Percentiles rank a stretch among this genome's conserved stretches.
These are phyloP conservation scores for Oenanthe sinensis DNA, from an alignment of 129 eudicot species.

Conservation along the genomic window DNA sequence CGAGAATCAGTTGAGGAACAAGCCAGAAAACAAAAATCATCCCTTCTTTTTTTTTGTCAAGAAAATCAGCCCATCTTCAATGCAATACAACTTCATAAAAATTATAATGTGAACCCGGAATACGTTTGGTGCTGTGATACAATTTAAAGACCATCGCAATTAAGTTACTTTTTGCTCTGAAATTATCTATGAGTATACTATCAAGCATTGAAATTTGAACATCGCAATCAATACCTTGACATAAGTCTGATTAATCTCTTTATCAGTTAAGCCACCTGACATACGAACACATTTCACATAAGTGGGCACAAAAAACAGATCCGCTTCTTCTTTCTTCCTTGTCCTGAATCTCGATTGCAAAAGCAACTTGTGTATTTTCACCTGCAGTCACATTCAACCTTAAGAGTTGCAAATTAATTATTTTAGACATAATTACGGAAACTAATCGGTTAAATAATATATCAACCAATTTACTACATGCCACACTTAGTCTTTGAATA, in stretches of 20 bases:
- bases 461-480: background rate
- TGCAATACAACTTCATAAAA: background rate
- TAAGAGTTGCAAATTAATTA: background rate
- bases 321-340: slow-evolving; percentile 64
- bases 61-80: background rate
- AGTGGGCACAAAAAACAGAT: slow-evolving; percentile 79
- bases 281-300: slow-evolving; percentile 92
- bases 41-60: too few species aligned
- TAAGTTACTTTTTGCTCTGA: background rate
- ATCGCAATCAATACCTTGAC: slow-evolving; percentile 47
- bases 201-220: background rate
- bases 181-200: background rate
- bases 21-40: background rate
- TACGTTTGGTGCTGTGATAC: background rate
- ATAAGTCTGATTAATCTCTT: slow-evolving; percentile 78
- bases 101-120: background rate
- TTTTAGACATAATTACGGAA: background rate
- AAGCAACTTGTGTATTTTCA: slow-evolving; percentile 78
- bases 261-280: slow-evolving; percentile 80
- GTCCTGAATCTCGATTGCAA: slow-evolving; percentile 81
- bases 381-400: slow-evolving; percentile 37
- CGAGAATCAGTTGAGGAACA: background rate
- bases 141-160: background rate
- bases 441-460: background rate
- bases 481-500: background rate